phyloP scores from a whole-genome alignment of 768 basidiomycete species.

The Crucibulum laeve region DNA sequence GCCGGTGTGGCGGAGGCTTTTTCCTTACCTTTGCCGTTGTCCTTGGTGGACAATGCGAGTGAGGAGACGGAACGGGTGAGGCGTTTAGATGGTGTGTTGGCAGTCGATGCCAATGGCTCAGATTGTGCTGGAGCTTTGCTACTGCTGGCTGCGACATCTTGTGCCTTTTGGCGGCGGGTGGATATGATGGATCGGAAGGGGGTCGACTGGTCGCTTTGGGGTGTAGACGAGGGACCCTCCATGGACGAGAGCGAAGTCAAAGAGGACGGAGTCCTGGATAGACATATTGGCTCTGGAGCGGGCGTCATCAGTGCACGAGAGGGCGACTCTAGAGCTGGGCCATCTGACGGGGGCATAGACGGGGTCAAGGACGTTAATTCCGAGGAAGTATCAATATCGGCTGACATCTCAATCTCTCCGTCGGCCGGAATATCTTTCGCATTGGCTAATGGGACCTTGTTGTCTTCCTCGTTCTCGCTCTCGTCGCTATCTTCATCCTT shows the following conservation, averaged over 20 bases:
- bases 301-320: conserved; percentile 26
- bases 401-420: conserved; percentile 51
- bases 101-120: conserved; percentile 4
- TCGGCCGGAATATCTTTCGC: conserved; percentile 42
- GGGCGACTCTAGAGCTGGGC: conserved; percentile 20
- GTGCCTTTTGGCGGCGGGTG: conserved; percentile 52
- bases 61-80: conserved; percentile 29
- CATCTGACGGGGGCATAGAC: conserved; percentile 29
- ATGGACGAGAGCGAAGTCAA: conserved; percentile 37
- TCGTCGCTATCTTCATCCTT: conserved; percentile 60
- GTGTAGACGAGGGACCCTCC: conserved; percentile 22
- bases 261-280: conserved; percentile 20
- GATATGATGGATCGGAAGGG: conserved; percentile 56
- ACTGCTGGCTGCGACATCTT: conserved; percentile 14
- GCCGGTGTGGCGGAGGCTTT: conserved; percentile 19
- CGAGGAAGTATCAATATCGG: conserved; percentile 44
- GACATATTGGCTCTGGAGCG: conserved; percentile 23
- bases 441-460: conserved; percentile 38
- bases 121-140: conserved; percentile 19
- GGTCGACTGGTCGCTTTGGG: conserved; percentile 26
- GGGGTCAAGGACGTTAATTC: conserved; percentile 39
- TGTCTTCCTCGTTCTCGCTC: conserved; percentile 53
- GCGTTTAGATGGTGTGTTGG: conserved; percentile 19
- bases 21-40: conserved; percentile 37
- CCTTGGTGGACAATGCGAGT: conserved; percentile 17